Evolutionary conservation across 352 stramenopile species (phyloP), one percentile per base, ranked within the genome.

Genomic region (Phytopythium helicoides): DNA sequence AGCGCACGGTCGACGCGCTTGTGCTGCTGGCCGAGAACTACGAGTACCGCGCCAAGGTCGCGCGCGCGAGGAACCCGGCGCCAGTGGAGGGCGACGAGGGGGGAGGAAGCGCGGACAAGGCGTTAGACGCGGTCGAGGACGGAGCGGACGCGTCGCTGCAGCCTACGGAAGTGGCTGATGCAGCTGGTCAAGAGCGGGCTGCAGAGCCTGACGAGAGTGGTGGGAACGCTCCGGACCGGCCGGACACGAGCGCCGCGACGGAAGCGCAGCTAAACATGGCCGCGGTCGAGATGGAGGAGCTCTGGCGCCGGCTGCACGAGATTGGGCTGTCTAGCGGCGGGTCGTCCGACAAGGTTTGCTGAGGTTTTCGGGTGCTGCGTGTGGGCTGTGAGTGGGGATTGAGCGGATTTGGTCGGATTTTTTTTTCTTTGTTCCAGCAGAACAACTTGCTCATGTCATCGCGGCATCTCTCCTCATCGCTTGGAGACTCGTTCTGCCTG

Each of bases 401-500:
- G 6, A 58, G 18, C 15, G 0, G 10, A 6, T 31, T 22, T 40
- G 22, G 19, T 19, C 23, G 37, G 21, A 7, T n/a, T n/a, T n/a
- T n/a, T n/a, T n/a, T n/a, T n/a, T n/a, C n/a, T n/a, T n/a, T n/a
- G n/a, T n/a, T n/a, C n/a, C 22, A 19, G 33, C 25, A 65, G 38
- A 79, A 62, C 38, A 86, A 90, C 22, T 42, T 91, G 38, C 54
- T 92, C 4, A 87, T 89, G 72, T 86, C 80, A 25, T 92, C 82
- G 9, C 67, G 80, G 7, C 82, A 92, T 51, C 61, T 92, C 8
- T 92, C 82, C 16, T 94, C 85, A 31, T 89, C 83, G 2, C 54
- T 94, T 5, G 85, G 85, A 8, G 85, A 94, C 56, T 94, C 85
- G 10, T 94, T 94, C 52, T 94, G 80, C 60, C 46, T 94, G 19